Percentiles rank a stretch among this genome's conserved stretches.
phyloP scores from a whole-genome alignment of 2,329 filamentous ascomycete genomes.

The Mariannaea elegans region DNA sequence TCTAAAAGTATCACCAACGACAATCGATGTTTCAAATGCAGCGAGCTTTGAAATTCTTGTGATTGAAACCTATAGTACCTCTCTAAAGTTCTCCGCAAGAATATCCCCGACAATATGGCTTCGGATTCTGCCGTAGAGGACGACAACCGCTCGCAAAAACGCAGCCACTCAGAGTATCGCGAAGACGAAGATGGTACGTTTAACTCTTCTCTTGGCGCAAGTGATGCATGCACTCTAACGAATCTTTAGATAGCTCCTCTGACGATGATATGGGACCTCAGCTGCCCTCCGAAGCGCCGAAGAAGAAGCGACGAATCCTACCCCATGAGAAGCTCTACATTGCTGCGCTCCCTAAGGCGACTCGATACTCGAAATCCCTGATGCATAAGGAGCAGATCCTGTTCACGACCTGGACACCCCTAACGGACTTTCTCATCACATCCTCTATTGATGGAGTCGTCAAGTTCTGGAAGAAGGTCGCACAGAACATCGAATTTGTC shows the following conservation, averaged over 20 bases:
- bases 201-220: conserved; percentile 32
- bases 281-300: conserved; percentile 81
- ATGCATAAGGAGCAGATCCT: conserved; percentile 98
- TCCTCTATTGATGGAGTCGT: conserved; percentile 94
- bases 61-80: no score
- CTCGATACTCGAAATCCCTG: conserved; percentile 90
- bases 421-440: conserved; percentile 95
- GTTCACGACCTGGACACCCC: conserved; percentile 86
- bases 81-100: no score
- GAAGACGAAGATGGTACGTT: conserved; percentile 56
- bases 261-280: conserved; percentile 95
- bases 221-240: conserved; percentile 21
- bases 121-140: conserved; percentile 42
- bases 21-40: not conserved
- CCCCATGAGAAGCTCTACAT: conserved; percentile 96
- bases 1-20: not conserved
- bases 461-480: conserved; percentile 99
- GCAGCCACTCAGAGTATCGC: conserved; percentile 65
- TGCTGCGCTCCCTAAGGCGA: conserved; percentile 82
- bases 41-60: not conserved
- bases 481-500: conserved; percentile 92
- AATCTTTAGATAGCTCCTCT: conserved; percentile 70
- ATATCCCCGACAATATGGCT: conserved; percentile 33
- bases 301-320: conserved; percentile 90
- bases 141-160: conserved; percentile 51